phyloP scores from a whole-genome alignment of 2,329 filamentous ascomycete genomes.

The Sporothrix variecibatus region DNA sequence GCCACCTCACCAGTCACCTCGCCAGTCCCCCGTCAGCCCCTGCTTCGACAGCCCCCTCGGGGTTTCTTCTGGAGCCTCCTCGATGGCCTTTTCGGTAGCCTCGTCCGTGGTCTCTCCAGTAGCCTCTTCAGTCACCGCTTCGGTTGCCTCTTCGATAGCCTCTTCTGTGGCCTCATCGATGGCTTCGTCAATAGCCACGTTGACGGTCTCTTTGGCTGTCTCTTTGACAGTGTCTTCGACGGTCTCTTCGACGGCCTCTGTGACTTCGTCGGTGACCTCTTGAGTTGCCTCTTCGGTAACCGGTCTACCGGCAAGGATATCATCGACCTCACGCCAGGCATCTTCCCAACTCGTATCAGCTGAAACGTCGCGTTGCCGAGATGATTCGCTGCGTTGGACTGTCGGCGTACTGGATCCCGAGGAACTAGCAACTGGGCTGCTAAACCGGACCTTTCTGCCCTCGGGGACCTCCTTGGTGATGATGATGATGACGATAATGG shows the following conservation, averaged over 20 bases:
- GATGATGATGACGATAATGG: too few relatives aligned
- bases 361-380: background rate
- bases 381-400: background rate
- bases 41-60: background rate
- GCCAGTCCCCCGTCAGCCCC: too few relatives aligned
- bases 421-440: too few relatives aligned
- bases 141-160: background rate
- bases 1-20: too few relatives aligned
- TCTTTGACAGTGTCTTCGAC: background rate
- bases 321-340: constrained; percentile 48
- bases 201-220: background rate
- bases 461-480: too few relatives aligned
- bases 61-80: background rate
- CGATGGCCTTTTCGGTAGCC: background rate
- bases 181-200: background rate
- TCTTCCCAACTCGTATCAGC: background rate
- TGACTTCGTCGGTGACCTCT: background rate
- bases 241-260: background rate
- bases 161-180: background rate
- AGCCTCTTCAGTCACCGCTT: background rate
- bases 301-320: constrained; percentile 61
- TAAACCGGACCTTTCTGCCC: background rate
- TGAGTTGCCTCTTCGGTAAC: constrained; percentile 50
- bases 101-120: background rate
- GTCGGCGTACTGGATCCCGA: background rate